Percentiles rank a stretch among this genome's conserved stretches.
Evolutionary conservation across 2,329 filamentous ascomycete genomes (phyloP).

Genomic region (Trichoderma afroharzianum): DNA sequence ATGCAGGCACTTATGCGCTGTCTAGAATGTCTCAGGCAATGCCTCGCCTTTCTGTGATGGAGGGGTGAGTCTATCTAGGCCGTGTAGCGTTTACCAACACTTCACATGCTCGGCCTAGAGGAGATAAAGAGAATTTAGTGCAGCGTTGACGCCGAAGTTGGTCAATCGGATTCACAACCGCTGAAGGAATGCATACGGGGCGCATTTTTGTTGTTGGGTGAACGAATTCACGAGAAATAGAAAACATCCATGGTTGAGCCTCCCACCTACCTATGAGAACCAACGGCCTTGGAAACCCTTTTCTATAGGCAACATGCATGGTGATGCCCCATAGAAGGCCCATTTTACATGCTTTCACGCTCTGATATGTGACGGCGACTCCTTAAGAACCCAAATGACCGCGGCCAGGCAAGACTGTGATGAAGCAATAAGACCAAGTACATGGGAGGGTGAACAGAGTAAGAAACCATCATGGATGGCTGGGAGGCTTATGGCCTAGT

Average conservation of each 20-base stretch:
- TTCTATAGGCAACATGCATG: background rate
- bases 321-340: background rate
- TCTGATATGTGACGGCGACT: background rate
- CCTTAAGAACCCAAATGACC: background rate
- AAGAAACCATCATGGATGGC: background rate
- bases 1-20: background rate
- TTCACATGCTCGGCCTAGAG: background rate
- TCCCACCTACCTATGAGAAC: background rate
- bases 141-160: background rate
- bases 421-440: background rate
- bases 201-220: background rate
- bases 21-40: background rate
- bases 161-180: background rate
- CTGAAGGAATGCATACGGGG: background rate
- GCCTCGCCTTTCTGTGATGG: background rate
- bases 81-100: background rate
- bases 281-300: background rate
- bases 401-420: background rate
- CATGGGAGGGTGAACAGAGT: conserved; percentile 6
- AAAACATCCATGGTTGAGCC: background rate
- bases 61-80: background rate
- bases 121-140: background rate
- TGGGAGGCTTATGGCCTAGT: background rate
- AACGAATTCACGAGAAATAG: background rate
- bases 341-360: background rate